phyloP scores from a whole-genome alignment of 1,284 basidiomycete species.

The Moesziomyces globuligerus region DNA sequence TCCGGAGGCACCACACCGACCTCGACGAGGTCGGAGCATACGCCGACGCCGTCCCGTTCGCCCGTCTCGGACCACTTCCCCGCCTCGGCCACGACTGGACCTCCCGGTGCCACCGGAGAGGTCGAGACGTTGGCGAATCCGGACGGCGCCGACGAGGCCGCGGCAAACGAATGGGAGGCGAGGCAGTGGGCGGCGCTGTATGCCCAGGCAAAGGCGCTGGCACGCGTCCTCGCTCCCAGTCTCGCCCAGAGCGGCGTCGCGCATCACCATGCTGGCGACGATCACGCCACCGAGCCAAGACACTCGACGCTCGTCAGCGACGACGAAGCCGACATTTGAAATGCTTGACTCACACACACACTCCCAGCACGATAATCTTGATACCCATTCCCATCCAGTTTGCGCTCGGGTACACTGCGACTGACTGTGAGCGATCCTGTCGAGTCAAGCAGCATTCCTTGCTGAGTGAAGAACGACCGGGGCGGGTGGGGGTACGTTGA shows the following conservation, averaged over 20 bases:
- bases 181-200: conserved; percentile 32
- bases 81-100: neutral
- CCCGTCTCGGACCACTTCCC: conserved; percentile 38
- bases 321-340: conserved; percentile 18
- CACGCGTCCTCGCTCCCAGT: conserved; percentile 34
- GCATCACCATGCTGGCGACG: conserved; percentile 15
- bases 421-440: too few relatives aligned
- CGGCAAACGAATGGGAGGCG: conserved; percentile 8
- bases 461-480: too few relatives aligned
- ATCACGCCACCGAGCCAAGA: conserved; percentile 9
- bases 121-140: too few relatives aligned
- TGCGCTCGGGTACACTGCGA: too few relatives aligned
- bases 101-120: neutral
- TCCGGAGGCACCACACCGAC: conserved; percentile 39
- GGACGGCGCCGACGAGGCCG: neutral
- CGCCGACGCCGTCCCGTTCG: conserved; percentile 21
- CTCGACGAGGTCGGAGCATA: conserved; percentile 16
- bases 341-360: conserved; percentile 1
- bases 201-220: conserved; percentile 40
- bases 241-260: conserved; percentile 29
- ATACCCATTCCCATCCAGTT: too few relatives aligned
- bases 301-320: conserved; percentile 25
- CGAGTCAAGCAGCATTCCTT: too few relatives aligned
- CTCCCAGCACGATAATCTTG: conserved; percentile 14
- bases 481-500: too few relatives aligned